Evolutionary conservation across 139 green algal genomes (phyloP).

Genomic region (Picochlorum sp.): DNA sequence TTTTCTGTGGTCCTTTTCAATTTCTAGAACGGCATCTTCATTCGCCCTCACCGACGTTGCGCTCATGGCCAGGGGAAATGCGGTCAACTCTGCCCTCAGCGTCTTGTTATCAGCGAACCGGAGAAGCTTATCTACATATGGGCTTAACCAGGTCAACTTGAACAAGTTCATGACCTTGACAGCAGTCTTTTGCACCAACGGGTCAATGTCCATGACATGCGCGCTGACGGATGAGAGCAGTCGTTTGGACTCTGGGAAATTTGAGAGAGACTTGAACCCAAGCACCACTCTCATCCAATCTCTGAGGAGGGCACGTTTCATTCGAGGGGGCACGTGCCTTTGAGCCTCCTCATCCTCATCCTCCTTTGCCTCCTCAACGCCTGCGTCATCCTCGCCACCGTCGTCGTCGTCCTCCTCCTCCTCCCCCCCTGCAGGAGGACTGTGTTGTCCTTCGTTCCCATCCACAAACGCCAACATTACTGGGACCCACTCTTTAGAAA

Average conservation of each 20-base stretch:
- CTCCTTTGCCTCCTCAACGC: constrained; percentile 12
- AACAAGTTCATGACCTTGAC: constrained; percentile 56
- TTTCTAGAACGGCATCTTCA: constrained; percentile 11
- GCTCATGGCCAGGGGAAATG: constrained; percentile 43
- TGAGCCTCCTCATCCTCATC: not conserved
- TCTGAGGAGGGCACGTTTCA: constrained; percentile 15
- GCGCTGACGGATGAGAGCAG: constrained; percentile 40
- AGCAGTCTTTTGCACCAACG: constrained; percentile 51
- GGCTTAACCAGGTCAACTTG: constrained; percentile 46
- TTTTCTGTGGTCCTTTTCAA: constrained; percentile 39
- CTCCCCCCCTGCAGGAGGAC: constrained; percentile 3
- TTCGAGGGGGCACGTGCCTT: not conserved
- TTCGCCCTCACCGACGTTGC: constrained; percentile 9
- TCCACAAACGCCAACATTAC: constrained; percentile 49
- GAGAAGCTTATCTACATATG: constrained; percentile 44
- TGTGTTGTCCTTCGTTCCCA: constrained; percentile 11
- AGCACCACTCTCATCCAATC: constrained; percentile 67
- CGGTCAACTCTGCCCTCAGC: constrained; percentile 51
- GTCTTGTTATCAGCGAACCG: constrained; percentile 53
- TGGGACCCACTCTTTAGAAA: constrained; percentile 56
- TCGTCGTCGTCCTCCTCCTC: not conserved
- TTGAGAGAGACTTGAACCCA: constrained; percentile 33
- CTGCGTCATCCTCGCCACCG: not conserved
- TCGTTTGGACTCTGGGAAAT: constrained; percentile 27
- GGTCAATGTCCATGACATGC: constrained; percentile 53